Conservation (phyloP, 495 filamentous ascomycete genomes). For the Aspergillus bertholletiae region DNA sequence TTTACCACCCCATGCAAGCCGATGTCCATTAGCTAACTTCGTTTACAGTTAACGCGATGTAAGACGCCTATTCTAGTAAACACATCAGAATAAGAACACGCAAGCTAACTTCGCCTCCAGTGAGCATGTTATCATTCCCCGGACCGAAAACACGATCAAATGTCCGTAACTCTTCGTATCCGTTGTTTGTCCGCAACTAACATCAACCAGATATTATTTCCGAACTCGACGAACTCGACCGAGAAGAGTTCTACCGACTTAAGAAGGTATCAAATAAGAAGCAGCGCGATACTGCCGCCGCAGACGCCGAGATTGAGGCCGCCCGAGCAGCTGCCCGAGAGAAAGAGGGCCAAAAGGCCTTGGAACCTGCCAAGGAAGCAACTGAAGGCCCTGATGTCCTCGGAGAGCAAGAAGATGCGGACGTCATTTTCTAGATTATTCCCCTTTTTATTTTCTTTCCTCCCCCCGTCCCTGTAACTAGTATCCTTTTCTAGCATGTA, state of each 20-base stretch:
- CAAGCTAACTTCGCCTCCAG: constrained; percentile 12
- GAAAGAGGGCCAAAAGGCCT: constrained; percentile 36
- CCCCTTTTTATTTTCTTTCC: constrained; percentile 11
- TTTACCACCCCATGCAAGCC: neutral
- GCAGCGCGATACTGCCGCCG: constrained; percentile 72
- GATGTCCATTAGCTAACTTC: constrained; percentile 20
- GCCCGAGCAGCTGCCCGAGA: constrained; percentile 56
- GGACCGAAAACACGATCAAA: constrained; percentile 98
- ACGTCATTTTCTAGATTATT: constrained; percentile 81
- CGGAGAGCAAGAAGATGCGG: constrained; percentile 82
- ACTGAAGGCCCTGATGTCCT: constrained; percentile 62
- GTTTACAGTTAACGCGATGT: constrained; percentile 88
- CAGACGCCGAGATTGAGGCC: constrained; percentile 67
- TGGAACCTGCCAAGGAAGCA: constrained; percentile 38
- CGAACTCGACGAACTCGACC: constrained; percentile 94
- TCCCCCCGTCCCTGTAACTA: constrained; percentile 18
- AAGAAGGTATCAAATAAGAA: constrained; percentile 99
- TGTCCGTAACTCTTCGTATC: constrained; percentile 47
- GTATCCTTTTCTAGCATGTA: constrained; percentile 21
- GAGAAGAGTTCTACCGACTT: constrained; percentile 96
- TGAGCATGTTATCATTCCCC: constrained; percentile 96
- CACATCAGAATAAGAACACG: neutral
- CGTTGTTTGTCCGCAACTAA: constrained; percentile 13
- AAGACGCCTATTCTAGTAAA: constrained; percentile 27
- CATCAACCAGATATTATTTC: constrained; percentile 80